Percentiles rank a stretch among this genome's conserved stretches.
phyloP scores from a whole-genome alignment of 345 rosid genomes.

The Tarenaya hassleriana region DNA sequence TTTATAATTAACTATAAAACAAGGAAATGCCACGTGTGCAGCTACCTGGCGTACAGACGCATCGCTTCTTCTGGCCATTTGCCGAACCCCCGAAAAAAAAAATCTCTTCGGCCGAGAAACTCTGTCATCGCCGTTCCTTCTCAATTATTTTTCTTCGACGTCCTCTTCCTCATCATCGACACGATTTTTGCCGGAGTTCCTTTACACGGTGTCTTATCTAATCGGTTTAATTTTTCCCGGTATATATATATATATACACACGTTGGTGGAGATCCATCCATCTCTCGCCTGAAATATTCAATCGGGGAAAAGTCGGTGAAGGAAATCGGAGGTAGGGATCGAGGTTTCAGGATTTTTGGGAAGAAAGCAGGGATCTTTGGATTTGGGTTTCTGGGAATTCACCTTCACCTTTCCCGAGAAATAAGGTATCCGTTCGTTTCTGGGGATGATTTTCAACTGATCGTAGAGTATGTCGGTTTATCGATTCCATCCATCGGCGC shows the following conservation, averaged over 20 bases:
- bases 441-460: not conserved
- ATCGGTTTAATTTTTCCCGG: not conserved
- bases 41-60: conserved; percentile 53
- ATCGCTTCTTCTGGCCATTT: conserved; percentile 39
- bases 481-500: conserved; percentile 4
- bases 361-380: conserved; percentile 1
- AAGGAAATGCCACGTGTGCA: conserved; percentile 60
- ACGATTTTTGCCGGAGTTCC: not conserved
- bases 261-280: conserved; percentile 1
- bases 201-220: conserved; percentile 9
- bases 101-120: conserved; percentile 12
- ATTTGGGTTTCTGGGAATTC: conserved; percentile 14
- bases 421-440: conserved; percentile 5
- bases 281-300: conserved; percentile 3
- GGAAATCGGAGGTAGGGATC: conserved; percentile 2
- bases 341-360: not conserved
- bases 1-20: not conserved
- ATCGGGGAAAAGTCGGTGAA: conserved; percentile 1
- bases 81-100: not conserved
- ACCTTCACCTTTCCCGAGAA: conserved; percentile 1
- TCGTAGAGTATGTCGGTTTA: conserved; percentile 4
- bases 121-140: conserved; percentile 10
- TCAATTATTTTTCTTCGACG: conserved; percentile 7
- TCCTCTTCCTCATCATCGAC: not conserved
- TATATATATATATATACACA: not conserved